Evolutionary conservation across 257 asterid genomes (phyloP).

Genomic region (Plantago major): DNA sequence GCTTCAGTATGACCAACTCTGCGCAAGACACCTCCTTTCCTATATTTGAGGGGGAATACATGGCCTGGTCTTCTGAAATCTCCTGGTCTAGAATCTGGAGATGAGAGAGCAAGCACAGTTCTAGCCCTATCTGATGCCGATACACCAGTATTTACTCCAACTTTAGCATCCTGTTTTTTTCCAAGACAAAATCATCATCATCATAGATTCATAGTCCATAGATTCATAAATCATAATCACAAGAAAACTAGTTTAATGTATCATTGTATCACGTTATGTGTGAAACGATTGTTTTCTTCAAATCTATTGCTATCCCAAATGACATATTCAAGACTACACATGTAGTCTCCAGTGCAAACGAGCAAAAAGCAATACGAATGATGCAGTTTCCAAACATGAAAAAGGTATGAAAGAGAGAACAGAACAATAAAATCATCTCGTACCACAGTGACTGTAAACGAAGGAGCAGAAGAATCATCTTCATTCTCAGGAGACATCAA

Average conservation of each 20-base stretch:
- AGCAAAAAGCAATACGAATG: neutral
- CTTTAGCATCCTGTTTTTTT: constrained; percentile 58
- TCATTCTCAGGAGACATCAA: constrained; percentile 70
- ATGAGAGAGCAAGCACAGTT: constrained; percentile 65
- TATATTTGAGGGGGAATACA: constrained; percentile 75
- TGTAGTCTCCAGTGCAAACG: neutral
- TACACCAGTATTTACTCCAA: constrained; percentile 66
- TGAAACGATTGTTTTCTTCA: no score
- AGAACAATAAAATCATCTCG: neutral
- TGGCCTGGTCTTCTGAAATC: constrained; percentile 87
- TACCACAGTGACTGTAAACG: constrained; percentile 90
- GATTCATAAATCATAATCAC: no score
- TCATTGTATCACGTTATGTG: no score
- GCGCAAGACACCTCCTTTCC: constrained; percentile 72
- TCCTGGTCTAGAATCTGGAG: constrained; percentile 53
- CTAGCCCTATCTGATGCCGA: constrained; percentile 78
- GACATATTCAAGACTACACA: no score
- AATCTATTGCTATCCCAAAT: no score
- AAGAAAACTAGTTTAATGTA: no score
- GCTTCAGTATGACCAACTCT: constrained; percentile 89
- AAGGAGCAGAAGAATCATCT: constrained; percentile 73
- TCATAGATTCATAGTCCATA: neutral
- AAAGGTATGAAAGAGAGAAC: neutral
- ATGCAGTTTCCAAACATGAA: neutral
- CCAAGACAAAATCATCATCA: neutral